phyloP scores from a whole-genome alignment of 2,329 filamentous ascomycete genomes.

The Trichophyton benhamiae region DNA sequence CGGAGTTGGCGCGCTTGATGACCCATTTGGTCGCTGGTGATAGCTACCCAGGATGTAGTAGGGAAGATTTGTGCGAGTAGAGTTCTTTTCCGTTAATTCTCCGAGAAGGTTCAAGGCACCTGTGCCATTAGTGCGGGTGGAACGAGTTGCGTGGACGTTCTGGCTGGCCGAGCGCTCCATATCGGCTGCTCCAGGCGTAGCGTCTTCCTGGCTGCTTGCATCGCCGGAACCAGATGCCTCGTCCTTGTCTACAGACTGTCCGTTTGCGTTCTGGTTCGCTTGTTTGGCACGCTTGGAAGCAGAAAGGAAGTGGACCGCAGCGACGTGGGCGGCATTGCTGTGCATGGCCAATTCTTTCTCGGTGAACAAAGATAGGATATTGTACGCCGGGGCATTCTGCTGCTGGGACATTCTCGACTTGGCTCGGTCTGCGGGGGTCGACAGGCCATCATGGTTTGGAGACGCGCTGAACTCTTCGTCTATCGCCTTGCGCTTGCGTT shows the following conservation, averaged over 20 bases:
- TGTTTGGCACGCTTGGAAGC: slow-evolving; percentile 39
- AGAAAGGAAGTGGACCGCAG: slow-evolving; percentile 46
- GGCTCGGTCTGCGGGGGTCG: slow-evolving; percentile 40
- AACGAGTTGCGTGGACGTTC: slow-evolving; percentile 44
- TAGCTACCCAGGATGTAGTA: slow-evolving; percentile 37
- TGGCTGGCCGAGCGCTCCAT: slow-evolving; percentile 51
- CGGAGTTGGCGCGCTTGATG: slow-evolving; percentile 28
- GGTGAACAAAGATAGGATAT: slow-evolving; percentile 52
- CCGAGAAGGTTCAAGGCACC: slow-evolving; percentile 43
- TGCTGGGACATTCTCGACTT: slow-evolving; percentile 44
- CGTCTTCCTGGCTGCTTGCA: slow-evolving; percentile 30
- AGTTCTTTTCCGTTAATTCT: slow-evolving; percentile 42
- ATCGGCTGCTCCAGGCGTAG: slow-evolving; percentile 36
- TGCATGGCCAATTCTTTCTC: slow-evolving; percentile 54
- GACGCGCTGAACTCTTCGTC: slow-evolving; percentile 50
- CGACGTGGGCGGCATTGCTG: slow-evolving; percentile 49
- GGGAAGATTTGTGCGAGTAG: slow-evolving; percentile 34
- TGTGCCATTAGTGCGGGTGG: slow-evolving; percentile 40
- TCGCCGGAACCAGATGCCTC: slow-evolving; percentile 24
- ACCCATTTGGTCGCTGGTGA: slow-evolving; percentile 32
- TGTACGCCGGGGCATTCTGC: slow-evolving; percentile 47
- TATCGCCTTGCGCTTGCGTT: slow-evolving; percentile 47
- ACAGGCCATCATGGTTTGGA: slow-evolving; percentile 37
- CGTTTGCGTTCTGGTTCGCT: slow-evolving; percentile 26
- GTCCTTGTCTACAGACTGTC: slow-evolving; percentile 33